Percentiles rank a stretch among this genome's conserved stretches.
These are phyloP conservation scores for Ascochyta rabiei DNA, from an alignment of 2,329 filamentous ascomycete genomes.

Conservation along the genomic window DNA sequence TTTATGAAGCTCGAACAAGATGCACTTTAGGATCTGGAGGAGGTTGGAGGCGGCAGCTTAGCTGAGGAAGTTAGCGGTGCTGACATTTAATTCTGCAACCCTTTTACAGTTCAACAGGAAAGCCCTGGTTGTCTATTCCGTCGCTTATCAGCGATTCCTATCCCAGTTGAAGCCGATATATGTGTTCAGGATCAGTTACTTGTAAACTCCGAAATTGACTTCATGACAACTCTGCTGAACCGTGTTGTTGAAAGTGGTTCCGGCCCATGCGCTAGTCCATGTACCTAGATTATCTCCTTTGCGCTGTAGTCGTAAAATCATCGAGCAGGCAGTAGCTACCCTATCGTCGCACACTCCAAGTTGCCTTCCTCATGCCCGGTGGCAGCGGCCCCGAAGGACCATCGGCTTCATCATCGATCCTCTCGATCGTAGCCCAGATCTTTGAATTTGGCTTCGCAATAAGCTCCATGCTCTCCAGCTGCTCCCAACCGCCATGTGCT, in stretches of 20 bases:
- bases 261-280: neutral
- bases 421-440: constrained; percentile 24
- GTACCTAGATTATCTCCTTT: neutral
- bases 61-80: neutral
- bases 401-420: constrained; percentile 13
- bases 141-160: neutral
- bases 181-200: neutral
- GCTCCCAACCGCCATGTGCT: constrained; percentile 26
- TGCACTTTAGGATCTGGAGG: neutral
- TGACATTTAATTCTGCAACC: neutral
- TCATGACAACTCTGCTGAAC: neutral
- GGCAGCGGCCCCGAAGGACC: constrained; percentile 14
- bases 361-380: constrained; percentile 38
- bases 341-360: constrained; percentile 38
- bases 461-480: constrained; percentile 26
- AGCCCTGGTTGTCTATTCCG: neutral
- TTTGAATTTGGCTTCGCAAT: constrained; percentile 24
- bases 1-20: neutral
- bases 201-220: neutral
- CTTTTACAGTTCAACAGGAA: neutral
- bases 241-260: neutral
- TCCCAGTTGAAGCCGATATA: neutral
- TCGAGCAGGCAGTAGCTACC: neutral
- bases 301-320: neutral
- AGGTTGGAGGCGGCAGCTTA: neutral